Evolutionary conservation across 176 grass and related monocot species (phyloP).

Genomic region (Cenchrus americanus): DNA sequence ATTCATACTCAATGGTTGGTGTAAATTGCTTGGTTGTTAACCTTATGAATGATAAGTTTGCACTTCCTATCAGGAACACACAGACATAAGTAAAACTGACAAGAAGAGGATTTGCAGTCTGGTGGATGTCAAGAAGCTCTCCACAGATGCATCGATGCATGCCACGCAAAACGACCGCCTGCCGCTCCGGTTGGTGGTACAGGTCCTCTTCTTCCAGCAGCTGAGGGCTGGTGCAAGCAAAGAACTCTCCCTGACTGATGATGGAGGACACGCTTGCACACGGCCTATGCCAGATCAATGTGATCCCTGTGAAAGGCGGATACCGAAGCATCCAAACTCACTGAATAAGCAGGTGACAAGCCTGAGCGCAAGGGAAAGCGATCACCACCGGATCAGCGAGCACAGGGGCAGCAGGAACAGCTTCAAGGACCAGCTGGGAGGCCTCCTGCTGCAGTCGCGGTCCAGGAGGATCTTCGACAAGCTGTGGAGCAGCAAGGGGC

Average conservation of each 20-base stretch:
- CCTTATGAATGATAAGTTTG: conserved; percentile 37
- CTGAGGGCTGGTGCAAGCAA: conserved; percentile 51
- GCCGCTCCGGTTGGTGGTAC: conserved; percentile 88
- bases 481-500: conserved; percentile 80
- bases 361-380: conserved; percentile 41
- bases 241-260: conserved; percentile 25
- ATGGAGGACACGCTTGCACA: conserved; percentile 20
- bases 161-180: conserved; percentile 91
- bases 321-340: conserved; percentile 51
- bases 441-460: conserved; percentile 65
- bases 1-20: conserved; percentile 16
- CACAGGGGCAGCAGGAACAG: conserved; percentile 60
- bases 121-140: conserved; percentile 90
- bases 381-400: conserved; percentile 44
- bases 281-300: conserved; percentile 33
- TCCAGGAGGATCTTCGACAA: conserved; percentile 94
- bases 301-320: conserved; percentile 51
- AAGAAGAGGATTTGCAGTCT: conserved; percentile 82
- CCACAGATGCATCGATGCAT: conserved; percentile 73
- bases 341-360: conserved; percentile 59
- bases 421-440: conserved; percentile 60
- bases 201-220: conserved; percentile 98
- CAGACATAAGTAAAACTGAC: conserved; percentile 69
- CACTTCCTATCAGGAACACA: conserved; percentile 72
- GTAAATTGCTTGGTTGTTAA: not conserved